Percentiles rank a stretch among this genome's conserved stretches.
phyloP scores from a whole-genome alignment of 768 basidiomycete genomes.

The Candolleomyces aberdarensis region DNA sequence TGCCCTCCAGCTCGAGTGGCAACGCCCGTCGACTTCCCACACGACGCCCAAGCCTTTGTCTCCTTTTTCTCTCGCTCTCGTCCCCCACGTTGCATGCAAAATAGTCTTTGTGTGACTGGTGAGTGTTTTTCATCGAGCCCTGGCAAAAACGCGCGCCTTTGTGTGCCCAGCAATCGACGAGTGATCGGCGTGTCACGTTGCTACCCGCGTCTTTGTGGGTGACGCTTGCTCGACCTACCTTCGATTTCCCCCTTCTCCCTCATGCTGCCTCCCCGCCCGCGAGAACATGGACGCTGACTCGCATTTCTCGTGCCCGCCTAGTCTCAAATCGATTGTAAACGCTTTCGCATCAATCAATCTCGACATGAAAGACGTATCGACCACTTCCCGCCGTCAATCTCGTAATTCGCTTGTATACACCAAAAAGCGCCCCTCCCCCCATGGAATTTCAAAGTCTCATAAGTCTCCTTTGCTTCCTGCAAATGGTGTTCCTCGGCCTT shows the following conservation, averaged over 20 bases:
- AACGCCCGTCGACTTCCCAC: conserved; percentile 14
- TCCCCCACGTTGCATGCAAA: neutral
- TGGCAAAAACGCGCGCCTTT: neutral
- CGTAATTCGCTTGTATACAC: conserved; percentile 69
- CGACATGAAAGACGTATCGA: conserved; percentile 79
- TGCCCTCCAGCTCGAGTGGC: conserved; percentile 2
- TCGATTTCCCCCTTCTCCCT: conserved; percentile 7
- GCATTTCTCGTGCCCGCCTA: conserved; percentile 26
- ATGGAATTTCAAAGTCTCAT: conserved; percentile 69
- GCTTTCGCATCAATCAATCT: conserved; percentile 38
- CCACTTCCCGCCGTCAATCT: conserved; percentile 54
- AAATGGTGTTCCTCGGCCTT: conserved; percentile 50
- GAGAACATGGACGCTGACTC: conserved; percentile 20
- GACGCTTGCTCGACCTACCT: conserved; percentile 2
- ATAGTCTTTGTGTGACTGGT: neutral
- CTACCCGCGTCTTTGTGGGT: neutral
- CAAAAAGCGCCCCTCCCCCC: conserved; percentile 82
- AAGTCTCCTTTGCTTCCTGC: conserved; percentile 54
- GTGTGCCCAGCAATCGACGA: neutral
- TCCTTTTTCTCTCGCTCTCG: neutral
- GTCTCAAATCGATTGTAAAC: conserved; percentile 42
- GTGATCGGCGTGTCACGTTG: conserved; percentile 11
- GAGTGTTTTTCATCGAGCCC: neutral
- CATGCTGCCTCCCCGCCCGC: conserved; percentile 20
- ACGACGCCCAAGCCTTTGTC: conserved; percentile 11